phyloP scores from a whole-genome alignment of 2,329 filamentous ascomycete genomes.

The Penicillium sp. region DNA sequence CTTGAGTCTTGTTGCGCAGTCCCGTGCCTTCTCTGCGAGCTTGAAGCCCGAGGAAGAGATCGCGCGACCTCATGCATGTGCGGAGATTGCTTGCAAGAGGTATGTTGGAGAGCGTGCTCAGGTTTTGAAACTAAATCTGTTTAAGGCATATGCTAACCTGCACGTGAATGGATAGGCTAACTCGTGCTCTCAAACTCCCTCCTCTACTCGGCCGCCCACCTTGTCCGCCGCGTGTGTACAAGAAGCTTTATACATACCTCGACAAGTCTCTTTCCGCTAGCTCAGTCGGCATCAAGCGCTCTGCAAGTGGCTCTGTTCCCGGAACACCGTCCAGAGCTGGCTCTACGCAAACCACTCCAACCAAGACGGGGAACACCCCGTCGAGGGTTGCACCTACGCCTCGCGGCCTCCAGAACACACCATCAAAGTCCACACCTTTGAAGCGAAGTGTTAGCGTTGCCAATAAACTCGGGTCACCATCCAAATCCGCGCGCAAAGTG shows the following conservation, averaged over 20 bases:
- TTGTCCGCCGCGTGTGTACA: conserved; percentile 77
- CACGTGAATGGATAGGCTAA: conserved; percentile 60
- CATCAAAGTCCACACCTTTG: conserved; percentile 48
- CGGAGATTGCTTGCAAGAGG: conserved; percentile 87
- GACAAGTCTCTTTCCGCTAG: conserved; percentile 64
- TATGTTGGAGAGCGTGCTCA: conserved; percentile 36
- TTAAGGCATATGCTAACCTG: neutral
- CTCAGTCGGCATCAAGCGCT: conserved; percentile 37
- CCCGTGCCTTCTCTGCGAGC: conserved; percentile 72
- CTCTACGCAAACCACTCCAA: conserved; percentile 44
- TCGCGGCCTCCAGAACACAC: conserved; percentile 41
- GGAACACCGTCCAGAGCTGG: conserved; percentile 31
- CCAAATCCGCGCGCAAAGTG: conserved; percentile 25
- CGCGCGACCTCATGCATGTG: conserved; percentile 80
- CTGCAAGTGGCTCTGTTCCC: conserved; percentile 37
- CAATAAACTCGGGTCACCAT: conserved; percentile 21
- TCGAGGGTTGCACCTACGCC: conserved; percentile 34
- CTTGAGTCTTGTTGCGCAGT: conserved; percentile 75
- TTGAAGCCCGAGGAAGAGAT: conserved; percentile 86
- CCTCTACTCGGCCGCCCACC: conserved; percentile 74
- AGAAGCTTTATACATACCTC: conserved; percentile 78
- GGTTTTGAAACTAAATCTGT: too few relatives aligned
- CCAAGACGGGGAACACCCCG: conserved; percentile 33
- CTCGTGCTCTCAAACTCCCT: conserved; percentile 74
- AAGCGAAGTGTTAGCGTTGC: conserved; percentile 39